These are phyloP conservation scores for Glaciozyma martinii DNA, from an alignment of 768 basidiomycete species.

Conservation along the genomic window DNA sequence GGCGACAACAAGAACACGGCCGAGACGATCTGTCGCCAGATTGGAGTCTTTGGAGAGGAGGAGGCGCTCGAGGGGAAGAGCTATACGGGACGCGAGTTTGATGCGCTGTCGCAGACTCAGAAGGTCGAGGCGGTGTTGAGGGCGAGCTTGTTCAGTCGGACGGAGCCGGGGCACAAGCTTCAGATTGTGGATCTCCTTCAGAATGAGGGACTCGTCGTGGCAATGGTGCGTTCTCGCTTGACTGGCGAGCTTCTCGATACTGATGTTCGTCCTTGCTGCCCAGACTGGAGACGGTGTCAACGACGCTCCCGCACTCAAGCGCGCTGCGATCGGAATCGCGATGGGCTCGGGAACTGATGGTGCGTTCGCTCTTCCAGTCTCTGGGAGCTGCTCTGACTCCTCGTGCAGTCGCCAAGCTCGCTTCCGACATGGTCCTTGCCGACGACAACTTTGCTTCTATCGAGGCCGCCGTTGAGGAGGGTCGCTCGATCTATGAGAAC, in stretches of 20 bases:
- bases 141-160: constrained; percentile 83
- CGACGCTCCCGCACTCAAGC: constrained; percentile 92
- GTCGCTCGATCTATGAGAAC: constrained; percentile 95
- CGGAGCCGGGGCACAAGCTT: constrained; percentile 89
- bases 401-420: constrained; percentile 72
- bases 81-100: constrained; percentile 87
- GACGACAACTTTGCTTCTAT: constrained; percentile 98
- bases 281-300: constrained; percentile 97
- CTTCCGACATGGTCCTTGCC: constrained; percentile 94
- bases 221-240: constrained; percentile 57
- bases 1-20: constrained; percentile 97
- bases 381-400: background rate
- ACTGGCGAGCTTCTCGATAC: background rate
- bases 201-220: constrained; percentile 81
- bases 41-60: constrained; percentile 78
- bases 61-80: constrained; percentile 92
- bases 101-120: constrained; percentile 66
- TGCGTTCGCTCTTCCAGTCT: constrained; percentile 1
- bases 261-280: constrained; percentile 2
- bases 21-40: constrained; percentile 91
- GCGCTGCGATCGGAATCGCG: constrained; percentile 94
- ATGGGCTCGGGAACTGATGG: constrained; percentile 96
- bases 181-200: constrained; percentile 91
- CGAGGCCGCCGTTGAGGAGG: constrained; percentile 93
- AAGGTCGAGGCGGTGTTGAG: constrained; percentile 77